Percentiles rank a stretch among this genome's conserved stretches.
Evolutionary conservation across 2,329 filamentous ascomycete species (phyloP).

Genomic region (Fusarium metavorans): DNA sequence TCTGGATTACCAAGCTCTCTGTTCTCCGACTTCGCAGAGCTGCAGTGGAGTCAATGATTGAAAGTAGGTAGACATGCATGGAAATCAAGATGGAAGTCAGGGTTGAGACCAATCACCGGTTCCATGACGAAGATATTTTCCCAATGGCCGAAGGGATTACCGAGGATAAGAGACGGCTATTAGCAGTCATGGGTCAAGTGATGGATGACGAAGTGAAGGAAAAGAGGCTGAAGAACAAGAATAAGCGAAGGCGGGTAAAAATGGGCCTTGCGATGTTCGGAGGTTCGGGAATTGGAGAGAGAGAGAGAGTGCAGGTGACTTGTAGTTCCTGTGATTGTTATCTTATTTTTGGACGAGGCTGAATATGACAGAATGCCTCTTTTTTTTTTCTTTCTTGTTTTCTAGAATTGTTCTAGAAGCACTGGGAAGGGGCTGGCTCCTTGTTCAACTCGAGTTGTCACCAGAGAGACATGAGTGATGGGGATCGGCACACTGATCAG

Average conservation of each 20-base stretch:
- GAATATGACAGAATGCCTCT: not conserved
- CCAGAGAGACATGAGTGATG: not conserved
- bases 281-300: constrained; percentile 2
- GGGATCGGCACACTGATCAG: constrained; percentile 22
- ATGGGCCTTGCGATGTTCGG: not conserved
- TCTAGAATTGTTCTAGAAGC: constrained; percentile 28
- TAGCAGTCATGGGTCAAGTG: constrained; percentile 4
- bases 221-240: not conserved
- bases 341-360: not conserved
- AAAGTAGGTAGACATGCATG: not conserved
- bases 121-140: not conserved
- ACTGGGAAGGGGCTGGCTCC: not conserved
- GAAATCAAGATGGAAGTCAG: not conserved
- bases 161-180: constrained; percentile 7
- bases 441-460: constrained; percentile 12
- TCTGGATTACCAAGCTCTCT: not conserved
- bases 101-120: not conserved
- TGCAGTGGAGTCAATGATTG: not conserved
- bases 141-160: not conserved
- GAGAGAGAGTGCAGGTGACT: not conserved
- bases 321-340: constrained; percentile 4
- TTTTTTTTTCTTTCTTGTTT: not conserved
- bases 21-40: constrained; percentile 3
- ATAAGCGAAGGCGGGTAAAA: constrained; percentile 1
- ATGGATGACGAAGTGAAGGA: not conserved